phyloP scores from a whole-genome alignment of 1,284 basidiomycete species.

The Athelia psychrophila region DNA sequence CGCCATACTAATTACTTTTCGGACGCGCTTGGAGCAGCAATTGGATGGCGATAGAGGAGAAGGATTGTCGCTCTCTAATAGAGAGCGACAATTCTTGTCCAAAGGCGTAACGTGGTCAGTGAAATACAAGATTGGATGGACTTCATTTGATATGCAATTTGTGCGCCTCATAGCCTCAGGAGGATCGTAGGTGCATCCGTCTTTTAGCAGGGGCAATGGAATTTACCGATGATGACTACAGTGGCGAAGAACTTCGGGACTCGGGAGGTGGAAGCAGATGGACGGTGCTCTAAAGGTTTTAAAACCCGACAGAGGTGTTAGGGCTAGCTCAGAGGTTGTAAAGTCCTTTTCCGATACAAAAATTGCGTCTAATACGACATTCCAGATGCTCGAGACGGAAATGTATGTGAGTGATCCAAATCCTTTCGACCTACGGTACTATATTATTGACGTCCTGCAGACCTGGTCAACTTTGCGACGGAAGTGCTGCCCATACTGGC shows the following conservation, averaged over 20 bases:
- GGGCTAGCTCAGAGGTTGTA: not conserved
- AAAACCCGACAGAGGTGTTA: not conserved
- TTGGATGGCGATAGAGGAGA: too few relatives aligned
- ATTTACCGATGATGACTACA: not conserved
- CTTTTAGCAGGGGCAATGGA: not conserved
- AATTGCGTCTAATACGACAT: not conserved
- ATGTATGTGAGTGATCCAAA: not conserved
- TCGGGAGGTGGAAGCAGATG: not conserved
- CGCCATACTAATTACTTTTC: not conserved
- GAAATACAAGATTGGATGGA: not conserved
- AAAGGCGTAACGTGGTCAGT: not conserved
- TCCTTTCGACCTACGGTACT: not conserved
- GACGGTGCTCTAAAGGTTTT: not conserved
- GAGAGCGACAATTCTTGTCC: not conserved
- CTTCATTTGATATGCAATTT: not conserved
- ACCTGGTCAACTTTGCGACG: not conserved
- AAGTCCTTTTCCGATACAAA: not conserved
- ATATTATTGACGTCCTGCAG: not conserved
- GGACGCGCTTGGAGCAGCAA: not conserved
- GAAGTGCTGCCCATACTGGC: not conserved
- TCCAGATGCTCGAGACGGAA: not conserved
- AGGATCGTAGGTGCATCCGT: not conserved
- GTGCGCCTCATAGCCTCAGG: not conserved
- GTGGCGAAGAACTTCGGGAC: not conserved
- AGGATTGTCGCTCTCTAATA: too few relatives aligned